Conservation (phyloP, 768 basidiomycete species). For the Serpula lacrymans region DNA sequence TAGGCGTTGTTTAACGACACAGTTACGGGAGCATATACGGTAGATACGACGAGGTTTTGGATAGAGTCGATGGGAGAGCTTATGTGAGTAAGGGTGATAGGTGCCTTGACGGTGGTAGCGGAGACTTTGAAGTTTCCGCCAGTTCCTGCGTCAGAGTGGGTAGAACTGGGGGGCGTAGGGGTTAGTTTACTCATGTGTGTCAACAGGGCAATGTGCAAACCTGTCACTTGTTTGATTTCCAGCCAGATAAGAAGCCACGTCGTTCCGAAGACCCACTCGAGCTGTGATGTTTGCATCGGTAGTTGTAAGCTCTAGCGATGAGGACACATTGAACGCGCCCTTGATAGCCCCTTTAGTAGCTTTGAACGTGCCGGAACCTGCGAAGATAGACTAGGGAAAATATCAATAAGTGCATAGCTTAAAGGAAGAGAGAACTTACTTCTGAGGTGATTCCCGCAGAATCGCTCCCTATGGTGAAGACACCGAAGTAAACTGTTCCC, state of each 20-base stretch:
- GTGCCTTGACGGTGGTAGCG: constrained; percentile 26
- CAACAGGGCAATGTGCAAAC: no score
- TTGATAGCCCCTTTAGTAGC: constrained; percentile 45
- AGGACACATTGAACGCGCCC: constrained; percentile 38
- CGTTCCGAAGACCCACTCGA: constrained; percentile 34
- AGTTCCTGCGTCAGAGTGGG: constrained; percentile 23
- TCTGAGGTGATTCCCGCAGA: no score
- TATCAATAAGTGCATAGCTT: no score
- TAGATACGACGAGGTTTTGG: constrained; percentile 25
- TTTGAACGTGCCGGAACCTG: constrained; percentile 20
- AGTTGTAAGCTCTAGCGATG: constrained; percentile 32
- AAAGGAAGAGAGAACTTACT: no score
- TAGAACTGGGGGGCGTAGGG: no score
- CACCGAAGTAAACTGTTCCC: constrained; percentile 35
- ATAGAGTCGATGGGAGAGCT: constrained; percentile 33
- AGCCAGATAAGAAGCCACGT: constrained; percentile 19
- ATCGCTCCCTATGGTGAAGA: no score
- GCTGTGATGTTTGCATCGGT: constrained; percentile 39
- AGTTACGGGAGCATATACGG: constrained; percentile 24
- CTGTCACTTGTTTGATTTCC: constrained; percentile 38
- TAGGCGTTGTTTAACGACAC: constrained; percentile 33
- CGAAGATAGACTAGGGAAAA: constrained; percentile 32
- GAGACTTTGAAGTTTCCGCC: constrained; percentile 33
- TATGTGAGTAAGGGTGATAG: constrained; percentile 23
- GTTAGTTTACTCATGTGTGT: no score